Conservation (phyloP, 495 filamentous ascomycete species). For the Lophium mytilinum region DNA sequence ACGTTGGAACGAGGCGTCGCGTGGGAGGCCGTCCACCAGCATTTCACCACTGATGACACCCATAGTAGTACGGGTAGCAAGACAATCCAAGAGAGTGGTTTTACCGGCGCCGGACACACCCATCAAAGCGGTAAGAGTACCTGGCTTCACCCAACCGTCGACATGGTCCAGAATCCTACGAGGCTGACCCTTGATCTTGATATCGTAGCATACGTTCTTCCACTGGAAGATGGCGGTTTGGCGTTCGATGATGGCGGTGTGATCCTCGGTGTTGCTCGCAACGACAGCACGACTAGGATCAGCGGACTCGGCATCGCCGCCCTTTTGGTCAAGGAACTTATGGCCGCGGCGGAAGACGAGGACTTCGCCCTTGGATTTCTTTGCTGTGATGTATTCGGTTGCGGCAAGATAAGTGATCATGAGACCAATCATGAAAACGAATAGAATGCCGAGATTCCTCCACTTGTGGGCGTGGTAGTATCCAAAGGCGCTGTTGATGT, state of each 20-base stretch:
- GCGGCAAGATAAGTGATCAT: slow-evolving; percentile 56
- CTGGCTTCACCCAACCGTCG: slow-evolving; percentile 86
- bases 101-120: slow-evolving; percentile 66
- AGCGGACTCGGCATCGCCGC: slow-evolving; percentile 44
- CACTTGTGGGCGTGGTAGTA: slow-evolving; percentile 59
- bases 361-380: slow-evolving; percentile 82
- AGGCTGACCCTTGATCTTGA: slow-evolving; percentile 72
- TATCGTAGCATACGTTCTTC: slow-evolving; percentile 78
- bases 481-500: slow-evolving; percentile 50
- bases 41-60: slow-evolving; percentile 81
- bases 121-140: slow-evolving; percentile 85
- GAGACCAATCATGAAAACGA: slow-evolving; percentile 65
- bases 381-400: slow-evolving; percentile 67
- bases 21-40: slow-evolving; percentile 68
- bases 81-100: slow-evolving; percentile 62
- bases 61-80: slow-evolving; percentile 75
- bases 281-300: slow-evolving; percentile 36
- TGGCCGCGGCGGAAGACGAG: slow-evolving; percentile 75
- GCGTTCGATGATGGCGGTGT: slow-evolving; percentile 41
- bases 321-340: slow-evolving; percentile 52
- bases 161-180: slow-evolving; percentile 76
- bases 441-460: slow-evolving; percentile 76
- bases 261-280: slow-evolving; percentile 43
- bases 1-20: slow-evolving; percentile 77
- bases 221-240: slow-evolving; percentile 78